Evolutionary conservation across 2,329 filamentous ascomycete genomes (phyloP).

Genomic region (Fusarium sambucinum): DNA sequence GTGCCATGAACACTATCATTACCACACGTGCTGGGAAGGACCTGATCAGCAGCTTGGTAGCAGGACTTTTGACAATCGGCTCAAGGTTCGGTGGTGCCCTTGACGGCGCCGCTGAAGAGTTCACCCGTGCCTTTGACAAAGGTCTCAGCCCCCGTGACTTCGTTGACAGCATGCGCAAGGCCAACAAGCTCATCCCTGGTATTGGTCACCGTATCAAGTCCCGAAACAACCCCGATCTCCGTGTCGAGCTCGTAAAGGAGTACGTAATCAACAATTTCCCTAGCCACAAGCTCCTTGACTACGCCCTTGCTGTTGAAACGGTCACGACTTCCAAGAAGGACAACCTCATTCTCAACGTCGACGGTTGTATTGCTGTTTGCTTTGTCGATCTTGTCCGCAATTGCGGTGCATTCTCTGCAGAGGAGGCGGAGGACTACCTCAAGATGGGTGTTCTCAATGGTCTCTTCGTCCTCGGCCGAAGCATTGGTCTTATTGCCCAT

Average conservation of each 20-base stretch:
- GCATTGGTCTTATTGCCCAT: slow-evolving; percentile 99
- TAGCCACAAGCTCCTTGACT: slow-evolving; percentile 97
- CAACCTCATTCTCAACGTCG: slow-evolving; percentile 99
- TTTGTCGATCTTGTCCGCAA: slow-evolving; percentile 98
- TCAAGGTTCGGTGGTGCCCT: slow-evolving; percentile 98
- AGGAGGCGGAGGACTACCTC: slow-evolving; percentile 99
- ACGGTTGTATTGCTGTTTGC: slow-evolving; percentile 97
- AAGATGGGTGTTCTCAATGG: slow-evolving; percentile 99
- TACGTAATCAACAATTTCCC: slow-evolving; percentile 98
- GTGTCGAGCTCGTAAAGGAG: slow-evolving; percentile 99
- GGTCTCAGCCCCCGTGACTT: slow-evolving; percentile 98
- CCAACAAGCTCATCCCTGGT: slow-evolving; percentile 99
- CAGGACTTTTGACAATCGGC: slow-evolving; percentile 97
- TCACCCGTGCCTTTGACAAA: slow-evolving; percentile 98
- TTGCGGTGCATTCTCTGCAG: slow-evolving; percentile 94
- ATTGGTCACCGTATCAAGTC: slow-evolving; percentile 99
- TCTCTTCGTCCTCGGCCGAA: slow-evolving; percentile 96
- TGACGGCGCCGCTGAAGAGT: slow-evolving; percentile 97
- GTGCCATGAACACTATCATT: slow-evolving; percentile 99
- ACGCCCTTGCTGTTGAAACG: slow-evolving; percentile 95
- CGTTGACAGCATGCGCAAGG: slow-evolving; percentile 98
- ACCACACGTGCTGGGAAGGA: slow-evolving; percentile 99
- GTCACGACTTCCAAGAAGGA: slow-evolving; percentile 99
- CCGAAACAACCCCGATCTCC: slow-evolving; percentile 99
- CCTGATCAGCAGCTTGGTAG: slow-evolving; percentile 93